Evolutionary conservation across 1,284 basidiomycete species (phyloP).

Genomic region (Puccinia polysora): DNA sequence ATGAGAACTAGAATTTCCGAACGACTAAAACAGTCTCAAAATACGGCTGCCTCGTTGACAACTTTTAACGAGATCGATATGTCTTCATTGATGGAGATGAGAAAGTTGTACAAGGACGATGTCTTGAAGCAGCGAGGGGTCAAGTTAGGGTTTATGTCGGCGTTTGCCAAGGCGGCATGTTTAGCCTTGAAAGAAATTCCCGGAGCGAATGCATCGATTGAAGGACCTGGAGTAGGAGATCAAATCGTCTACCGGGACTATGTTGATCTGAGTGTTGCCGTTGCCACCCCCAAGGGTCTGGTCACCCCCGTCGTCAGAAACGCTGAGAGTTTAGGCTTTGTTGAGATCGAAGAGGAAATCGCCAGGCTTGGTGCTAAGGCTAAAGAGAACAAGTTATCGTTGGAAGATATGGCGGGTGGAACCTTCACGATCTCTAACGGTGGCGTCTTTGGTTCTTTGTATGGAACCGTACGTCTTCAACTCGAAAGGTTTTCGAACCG

Average conservation of each 20-base stretch:
- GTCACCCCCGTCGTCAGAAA: constrained; percentile 95
- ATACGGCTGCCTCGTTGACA: constrained; percentile 90
- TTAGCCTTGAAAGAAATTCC: constrained; percentile 89
- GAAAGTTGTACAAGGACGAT: constrained; percentile 89
- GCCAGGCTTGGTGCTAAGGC: constrained; percentile 85
- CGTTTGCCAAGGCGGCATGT: constrained; percentile 81
- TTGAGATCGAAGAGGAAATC: constrained; percentile 91
- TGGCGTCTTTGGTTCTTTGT: constrained; percentile 94
- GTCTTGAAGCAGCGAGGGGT: constrained; percentile 88
- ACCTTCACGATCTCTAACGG: constrained; percentile 99
- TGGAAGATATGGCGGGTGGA: constrained; percentile 93
- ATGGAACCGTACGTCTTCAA: constrained; percentile 72
- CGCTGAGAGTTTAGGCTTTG: constrained; percentile 75
- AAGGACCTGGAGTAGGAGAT: constrained; percentile 53
- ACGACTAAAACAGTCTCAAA: constrained; percentile 96
- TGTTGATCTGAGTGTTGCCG: constrained; percentile 80
- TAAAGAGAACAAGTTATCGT: constrained; percentile 83
- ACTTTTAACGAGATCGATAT: constrained; percentile 99
- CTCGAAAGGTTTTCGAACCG: too few species aligned
- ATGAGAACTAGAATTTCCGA: constrained; percentile 97
- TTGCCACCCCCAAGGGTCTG: constrained; percentile 93
- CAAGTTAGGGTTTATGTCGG: constrained; percentile 98
- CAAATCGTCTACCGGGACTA: constrained; percentile 44
- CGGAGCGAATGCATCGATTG: constrained; percentile 89
- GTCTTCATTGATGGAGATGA: constrained; percentile 89